Evolutionary conservation across 805 yeast species (phyloP), one percentile per base, ranked within the genome.

Genomic region (Kazachstania martiniae): DNA sequence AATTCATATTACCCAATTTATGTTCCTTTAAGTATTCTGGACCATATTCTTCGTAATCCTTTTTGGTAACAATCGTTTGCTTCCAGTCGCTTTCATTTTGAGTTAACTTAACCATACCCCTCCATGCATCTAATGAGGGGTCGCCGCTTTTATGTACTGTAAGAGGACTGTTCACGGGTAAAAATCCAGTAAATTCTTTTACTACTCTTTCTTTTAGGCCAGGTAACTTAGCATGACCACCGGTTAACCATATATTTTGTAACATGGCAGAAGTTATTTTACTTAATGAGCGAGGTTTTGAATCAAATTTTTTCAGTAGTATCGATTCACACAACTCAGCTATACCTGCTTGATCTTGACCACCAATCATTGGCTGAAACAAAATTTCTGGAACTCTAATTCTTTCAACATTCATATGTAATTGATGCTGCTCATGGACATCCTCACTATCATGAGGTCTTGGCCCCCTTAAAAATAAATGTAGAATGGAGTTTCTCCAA

Each of bases 341-440:
- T n/a, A 91, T 66, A 18, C 97, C 97, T 0, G 96, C 94, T 59
- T 87, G 97, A 56, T 91, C 98, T 15, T 86, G 64, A 15, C 98
- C 98, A 0, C 93, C 94, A 40, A 91, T 85, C 7, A 78, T 70
- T 5, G 99, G 98, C 53, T 89, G 91, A 57, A 91, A 86, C 29
- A 86, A 51, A 2, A 87, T 77, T 57, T 91, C 99, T 0, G 97
- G 96, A 2, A 89, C 83, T 36, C 93, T 70, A 18, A 89, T 79
- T 37, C 98, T 68, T 59, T 91, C 99, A 26, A 89, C 68, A 53
- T 89, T 93, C 28, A 91, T 46, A 61, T 87, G 95, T 34, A 93
- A 65, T 59, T 91, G 97, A 57, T 87, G 94, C 39, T 77, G 79
- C 44, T 87, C 85, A 42, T 78, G 85, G n/a, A 74, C 69, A 33